Evolutionary conservation across 2,329 filamentous ascomycete species (phyloP), one percentile per base, ranked within the genome.

Genomic region (Septoria linicola): DNA sequence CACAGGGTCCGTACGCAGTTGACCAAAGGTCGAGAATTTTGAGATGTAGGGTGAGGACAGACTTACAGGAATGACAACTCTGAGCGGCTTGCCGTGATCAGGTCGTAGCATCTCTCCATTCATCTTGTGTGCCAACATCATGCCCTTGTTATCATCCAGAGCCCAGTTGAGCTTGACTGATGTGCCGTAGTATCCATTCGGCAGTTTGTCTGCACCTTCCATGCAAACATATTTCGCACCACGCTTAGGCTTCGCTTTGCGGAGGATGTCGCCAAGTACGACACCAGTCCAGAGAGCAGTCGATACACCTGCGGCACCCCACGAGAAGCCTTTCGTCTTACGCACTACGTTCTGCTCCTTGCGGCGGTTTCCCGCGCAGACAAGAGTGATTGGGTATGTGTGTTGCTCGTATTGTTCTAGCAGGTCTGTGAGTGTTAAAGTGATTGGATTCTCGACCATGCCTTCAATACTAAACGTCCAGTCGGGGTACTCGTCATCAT

Each of bases 301-400:
- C 0, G 89, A 95, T 4, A 96, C 68, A 19, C 90, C 91, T 3
- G 88, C 90, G 1, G 91, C 78, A 30, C 91, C 91, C 91, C 91
- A 96, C 2, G 89, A 95, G 72, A 96, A 96, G 0, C 91, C 91
- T 63, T 96, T 95, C 1, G 88, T 89, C 69, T 96, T 96, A 13
- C 89, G 80, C 2, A 96, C 88, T 44, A 89, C 78, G 61, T 96
- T 96, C 66, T 96, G 91, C 70, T 96, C 91, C 72, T 96, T 96
- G 25, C 91, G 81, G 53, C 91, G 80, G 68, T 96, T 96, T 1
- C 91, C 91, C 3, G 91, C 91, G 68, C 91, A 96, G 17, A 96
- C 90, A 1, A 96, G 79, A 0, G 91, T 96, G 53, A 96, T 79
- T 0, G 91, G 91, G 51, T 87, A 88, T 2, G 90, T 96, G 20